Conservation (phyloP, 768 basidiomycete genomes). For the Pleurotus ostreatus region DNA sequence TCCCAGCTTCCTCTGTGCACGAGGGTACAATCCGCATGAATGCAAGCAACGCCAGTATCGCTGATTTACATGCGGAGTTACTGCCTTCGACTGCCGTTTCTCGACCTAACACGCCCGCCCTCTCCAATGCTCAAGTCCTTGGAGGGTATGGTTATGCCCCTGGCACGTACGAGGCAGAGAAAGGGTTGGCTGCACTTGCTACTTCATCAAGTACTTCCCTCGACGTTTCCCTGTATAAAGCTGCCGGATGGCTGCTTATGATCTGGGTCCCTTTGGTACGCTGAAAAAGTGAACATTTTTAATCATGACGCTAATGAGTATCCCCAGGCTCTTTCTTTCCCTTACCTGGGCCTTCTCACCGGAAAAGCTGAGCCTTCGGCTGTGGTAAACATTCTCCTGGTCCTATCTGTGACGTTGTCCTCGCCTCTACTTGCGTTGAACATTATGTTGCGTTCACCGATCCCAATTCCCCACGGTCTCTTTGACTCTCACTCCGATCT, state of each 20-base stretch:
- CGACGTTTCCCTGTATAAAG: slow-evolving; percentile 51
- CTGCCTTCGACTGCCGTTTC: slow-evolving; percentile 32
- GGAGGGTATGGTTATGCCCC: slow-evolving; percentile 67
- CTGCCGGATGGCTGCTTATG: slow-evolving; percentile 58
- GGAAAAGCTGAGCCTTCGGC: slow-evolving; percentile 28
- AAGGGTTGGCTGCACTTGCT: slow-evolving; percentile 43
- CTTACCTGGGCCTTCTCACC: slow-evolving; percentile 51
- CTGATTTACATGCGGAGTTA: slow-evolving; percentile 40
- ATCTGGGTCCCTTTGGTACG: slow-evolving; percentile 72
- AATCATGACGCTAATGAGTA: neutral
- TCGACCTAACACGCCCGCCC: slow-evolving; percentile 47
- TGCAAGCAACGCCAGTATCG: slow-evolving; percentile 27
- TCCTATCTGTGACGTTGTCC: slow-evolving; percentile 63
- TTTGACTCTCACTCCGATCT: slow-evolving; percentile 49
- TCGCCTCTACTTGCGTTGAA: slow-evolving; percentile 64
- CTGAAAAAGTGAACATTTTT: slow-evolving; percentile 11
- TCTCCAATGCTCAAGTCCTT: slow-evolving; percentile 58
- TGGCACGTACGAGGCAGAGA: slow-evolving; percentile 44
- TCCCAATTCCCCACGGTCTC: slow-evolving; percentile 64
- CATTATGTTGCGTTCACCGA: slow-evolving; percentile 53
- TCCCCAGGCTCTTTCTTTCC: slow-evolving; percentile 53
- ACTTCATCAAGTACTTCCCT: slow-evolving; percentile 40
- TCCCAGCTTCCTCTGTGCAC: slow-evolving; percentile 41
- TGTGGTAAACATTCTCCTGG: slow-evolving; percentile 44
- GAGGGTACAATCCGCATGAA: slow-evolving; percentile 25